These are phyloP conservation scores for Moelleriella libera DNA, from an alignment of 2,329 filamentous ascomycete species.

Conservation along the genomic window DNA sequence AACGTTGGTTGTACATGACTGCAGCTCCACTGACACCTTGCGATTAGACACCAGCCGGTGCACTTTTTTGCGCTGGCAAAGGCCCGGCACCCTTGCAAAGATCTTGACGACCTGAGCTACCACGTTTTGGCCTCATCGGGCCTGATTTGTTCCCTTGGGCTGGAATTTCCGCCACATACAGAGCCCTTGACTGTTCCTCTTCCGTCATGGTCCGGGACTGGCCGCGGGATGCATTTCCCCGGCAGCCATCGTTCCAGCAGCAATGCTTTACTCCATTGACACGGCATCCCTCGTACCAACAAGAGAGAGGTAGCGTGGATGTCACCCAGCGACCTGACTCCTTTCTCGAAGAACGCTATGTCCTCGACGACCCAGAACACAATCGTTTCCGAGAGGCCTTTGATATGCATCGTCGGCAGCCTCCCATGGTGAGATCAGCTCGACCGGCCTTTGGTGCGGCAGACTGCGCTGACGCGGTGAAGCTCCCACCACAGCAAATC, in stretches of 20 bases:
- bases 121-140: not conserved
- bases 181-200: not conserved
- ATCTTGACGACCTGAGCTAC: not conserved
- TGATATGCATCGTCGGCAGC: slow-evolving; percentile 20
- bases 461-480: slow-evolving; percentile 2
- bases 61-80: not conserved
- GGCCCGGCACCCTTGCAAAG: not conserved
- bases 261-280: slow-evolving; percentile 8
- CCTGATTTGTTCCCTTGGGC: not conserved
- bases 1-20: not conserved
- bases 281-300: slow-evolving; percentile 16
- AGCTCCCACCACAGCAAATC: slow-evolving; percentile 26
- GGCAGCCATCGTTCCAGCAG: slow-evolving; percentile 14
- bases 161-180: not conserved
- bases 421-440: slow-evolving; percentile 20
- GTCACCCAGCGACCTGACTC: slow-evolving; percentile 14
- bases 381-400: slow-evolving; percentile 19
- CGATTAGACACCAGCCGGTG: not conserved
- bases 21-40: not conserved
- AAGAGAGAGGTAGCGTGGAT: slow-evolving; percentile 15
- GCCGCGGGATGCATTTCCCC: slow-evolving; percentile 23
- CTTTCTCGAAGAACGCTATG: slow-evolving; percentile 16
- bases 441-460: not conserved
- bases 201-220: slow-evolving; percentile 25
- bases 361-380: slow-evolving; percentile 14